Conservation (phyloP, 1,284 basidiomycete species). For the Irpex sp. region DNA sequence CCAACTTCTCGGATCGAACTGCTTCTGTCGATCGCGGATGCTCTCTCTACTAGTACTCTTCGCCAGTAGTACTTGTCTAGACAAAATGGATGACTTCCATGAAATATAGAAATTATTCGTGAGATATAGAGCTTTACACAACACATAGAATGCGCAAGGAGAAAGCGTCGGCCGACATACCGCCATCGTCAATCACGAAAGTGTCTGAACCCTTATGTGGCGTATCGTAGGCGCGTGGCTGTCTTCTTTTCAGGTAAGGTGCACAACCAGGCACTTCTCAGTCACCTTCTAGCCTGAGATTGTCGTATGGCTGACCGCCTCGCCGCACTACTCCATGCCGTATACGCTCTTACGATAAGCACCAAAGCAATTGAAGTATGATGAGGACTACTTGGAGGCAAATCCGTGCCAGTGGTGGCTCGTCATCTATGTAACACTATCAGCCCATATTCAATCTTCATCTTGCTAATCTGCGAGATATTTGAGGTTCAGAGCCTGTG, state of each 20-base stretch:
- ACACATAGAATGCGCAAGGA: neutral
- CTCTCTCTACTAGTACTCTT: too few species aligned
- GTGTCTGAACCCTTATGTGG: neutral
- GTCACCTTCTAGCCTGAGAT: too few species aligned
- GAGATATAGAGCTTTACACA: too few species aligned
- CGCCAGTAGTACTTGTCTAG: neutral
- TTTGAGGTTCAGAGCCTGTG: too few species aligned
- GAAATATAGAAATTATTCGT: neutral
- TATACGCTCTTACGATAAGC: neutral
- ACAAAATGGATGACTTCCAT: too few species aligned
- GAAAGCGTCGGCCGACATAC: neutral
- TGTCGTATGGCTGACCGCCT: too few species aligned
- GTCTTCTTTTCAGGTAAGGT: too few species aligned
- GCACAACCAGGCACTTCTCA: too few species aligned
- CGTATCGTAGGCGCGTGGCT: too few species aligned
- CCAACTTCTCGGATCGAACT: too few species aligned
- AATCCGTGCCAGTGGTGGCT: neutral
- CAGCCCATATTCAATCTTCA: neutral
- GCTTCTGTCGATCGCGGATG: neutral
- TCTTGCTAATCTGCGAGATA: too few species aligned
- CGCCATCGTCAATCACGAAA: neutral
- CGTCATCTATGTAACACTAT: neutral
- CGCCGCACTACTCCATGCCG: too few species aligned
- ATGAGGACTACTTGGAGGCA: neutral
- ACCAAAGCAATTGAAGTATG: neutral